Evolutionary conservation across 306 rosid genomes (phyloP).

Genomic region (Cucumis melo): DNA sequence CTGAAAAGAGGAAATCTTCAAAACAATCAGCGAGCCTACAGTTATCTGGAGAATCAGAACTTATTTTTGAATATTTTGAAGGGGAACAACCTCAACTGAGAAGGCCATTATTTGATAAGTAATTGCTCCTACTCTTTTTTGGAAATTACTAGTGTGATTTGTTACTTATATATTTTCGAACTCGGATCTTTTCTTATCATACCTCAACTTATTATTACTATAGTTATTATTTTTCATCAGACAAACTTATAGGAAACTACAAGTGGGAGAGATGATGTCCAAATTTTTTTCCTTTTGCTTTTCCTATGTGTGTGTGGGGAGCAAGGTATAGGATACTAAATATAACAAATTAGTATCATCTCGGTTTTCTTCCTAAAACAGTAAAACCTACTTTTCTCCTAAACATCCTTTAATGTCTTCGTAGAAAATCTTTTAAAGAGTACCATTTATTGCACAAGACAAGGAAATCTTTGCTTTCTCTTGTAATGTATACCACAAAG

Average conservation of each 20-base stretch:
- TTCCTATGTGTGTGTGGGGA: too few species aligned
- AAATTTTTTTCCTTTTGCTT: background rate
- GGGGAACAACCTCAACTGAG: conserved; percentile 66
- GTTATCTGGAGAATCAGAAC: conserved; percentile 34
- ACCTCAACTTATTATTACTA: background rate
- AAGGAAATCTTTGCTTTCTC: background rate
- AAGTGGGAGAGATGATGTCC: background rate
- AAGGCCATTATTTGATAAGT: conserved; percentile 57
- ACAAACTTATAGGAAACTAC: background rate
- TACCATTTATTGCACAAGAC: background rate
- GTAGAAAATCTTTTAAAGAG: background rate
- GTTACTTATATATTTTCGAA: background rate
- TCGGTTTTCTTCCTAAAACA: background rate
- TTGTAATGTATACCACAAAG: background rate
- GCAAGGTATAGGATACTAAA: background rate
- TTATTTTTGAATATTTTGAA: conserved; percentile 82
- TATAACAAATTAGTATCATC: background rate
- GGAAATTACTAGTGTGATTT: background rate
- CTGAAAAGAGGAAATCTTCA: conserved; percentile 8
- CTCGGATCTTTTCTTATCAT: background rate
- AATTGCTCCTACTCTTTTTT: conserved; percentile 12
- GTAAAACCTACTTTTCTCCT: background rate
- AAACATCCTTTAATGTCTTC: background rate
- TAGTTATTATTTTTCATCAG: background rate
- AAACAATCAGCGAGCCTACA: conserved; percentile 17